Evolutionary conservation across 257 asterid genomes (phyloP).

Genomic region (Scutellaria galericulata): DNA sequence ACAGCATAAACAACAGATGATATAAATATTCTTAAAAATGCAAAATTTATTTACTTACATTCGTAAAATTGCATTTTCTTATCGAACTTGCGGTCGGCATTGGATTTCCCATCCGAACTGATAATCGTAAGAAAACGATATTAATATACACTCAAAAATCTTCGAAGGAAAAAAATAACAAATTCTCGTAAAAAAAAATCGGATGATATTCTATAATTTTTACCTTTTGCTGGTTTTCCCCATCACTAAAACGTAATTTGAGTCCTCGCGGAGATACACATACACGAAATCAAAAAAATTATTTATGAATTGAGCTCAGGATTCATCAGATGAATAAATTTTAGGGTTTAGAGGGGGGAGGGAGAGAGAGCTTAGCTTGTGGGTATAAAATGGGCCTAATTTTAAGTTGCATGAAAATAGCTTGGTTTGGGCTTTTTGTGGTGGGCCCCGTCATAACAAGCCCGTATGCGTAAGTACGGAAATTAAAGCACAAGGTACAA

Average conservation of each 20-base stretch:
- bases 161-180: background rate
- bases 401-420: no score
- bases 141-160: background rate
- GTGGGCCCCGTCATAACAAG: background rate
- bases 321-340: background rate
- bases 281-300: no score
- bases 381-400: background rate
- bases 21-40: background rate
- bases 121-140: conserved; percentile 15
- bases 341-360: conserved; percentile 31
- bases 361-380: background rate
- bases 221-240: conserved; percentile 55
- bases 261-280: no score
- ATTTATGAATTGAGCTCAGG: no score
- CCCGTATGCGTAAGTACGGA: background rate
- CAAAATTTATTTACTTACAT: conserved; percentile 42
- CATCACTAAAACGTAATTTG: conserved; percentile 31
- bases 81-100: conserved; percentile 66
- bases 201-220: background rate
- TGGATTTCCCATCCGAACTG: conserved; percentile 53
- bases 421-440: background rate
- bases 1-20: background rate
- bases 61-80: conserved; percentile 73
- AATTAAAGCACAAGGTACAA: conserved; percentile 8
- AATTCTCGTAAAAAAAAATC: background rate